Conservation (phyloP, 495 filamentous ascomycete genomes). For the Parmelia sp. region DNA sequence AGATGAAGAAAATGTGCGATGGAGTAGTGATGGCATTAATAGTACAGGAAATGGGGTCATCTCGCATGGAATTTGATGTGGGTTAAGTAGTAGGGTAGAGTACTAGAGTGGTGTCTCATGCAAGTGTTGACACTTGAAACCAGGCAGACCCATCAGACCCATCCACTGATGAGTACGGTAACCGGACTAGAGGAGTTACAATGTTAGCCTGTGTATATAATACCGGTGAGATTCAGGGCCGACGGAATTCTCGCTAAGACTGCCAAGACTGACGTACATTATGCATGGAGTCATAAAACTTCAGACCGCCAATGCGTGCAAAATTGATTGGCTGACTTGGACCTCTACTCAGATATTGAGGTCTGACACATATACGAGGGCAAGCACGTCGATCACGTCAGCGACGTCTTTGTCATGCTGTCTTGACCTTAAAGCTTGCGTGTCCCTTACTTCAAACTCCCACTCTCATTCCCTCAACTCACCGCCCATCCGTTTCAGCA, state of each 20-base stretch:
- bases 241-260: background rate
- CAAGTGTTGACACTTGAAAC: slow-evolving; percentile 14
- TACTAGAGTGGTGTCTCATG: background rate
- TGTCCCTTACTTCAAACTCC: background rate
- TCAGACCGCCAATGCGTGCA: background rate
- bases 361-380: no score
- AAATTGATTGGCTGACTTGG: background rate
- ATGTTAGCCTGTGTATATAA: background rate
- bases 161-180: background rate
- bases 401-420: background rate
- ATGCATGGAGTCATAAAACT: background rate
- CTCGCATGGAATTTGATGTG: slow-evolving; percentile 6
- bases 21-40: slow-evolving; percentile 2
- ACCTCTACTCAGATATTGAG: no score
- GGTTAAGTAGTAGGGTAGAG: slow-evolving; percentile 4
- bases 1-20: slow-evolving; percentile 7
- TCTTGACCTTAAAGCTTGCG: no score
- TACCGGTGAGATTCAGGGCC: background rate
- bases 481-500: background rate
- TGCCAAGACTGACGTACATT: background rate
- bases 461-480: background rate
- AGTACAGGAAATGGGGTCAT: slow-evolving; percentile 18
- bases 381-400: background rate
- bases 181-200: background rate
- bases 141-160: background rate